Percentiles rank a stretch among this genome's conserved stretches.
Evolutionary conservation across 768 basidiomycete genomes (phyloP).

Genomic region (Hygrocybe coccinea): DNA sequence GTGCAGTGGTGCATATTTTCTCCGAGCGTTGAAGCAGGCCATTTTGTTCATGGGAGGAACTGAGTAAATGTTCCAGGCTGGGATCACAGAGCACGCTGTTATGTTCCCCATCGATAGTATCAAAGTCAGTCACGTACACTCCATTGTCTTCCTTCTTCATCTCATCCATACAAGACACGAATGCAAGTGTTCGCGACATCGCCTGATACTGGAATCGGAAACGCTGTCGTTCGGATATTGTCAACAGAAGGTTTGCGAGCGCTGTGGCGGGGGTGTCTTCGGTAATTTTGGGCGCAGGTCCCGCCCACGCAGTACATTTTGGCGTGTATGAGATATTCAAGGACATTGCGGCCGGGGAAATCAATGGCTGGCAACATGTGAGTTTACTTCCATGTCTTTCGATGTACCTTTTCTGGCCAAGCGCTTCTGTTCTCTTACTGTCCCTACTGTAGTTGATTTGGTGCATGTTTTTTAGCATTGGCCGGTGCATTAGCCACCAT

Average conservation of each 20-base stretch:
- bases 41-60: constrained; percentile 5
- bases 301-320: constrained; percentile 97
- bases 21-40: neutral
- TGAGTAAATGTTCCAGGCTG: constrained; percentile 66
- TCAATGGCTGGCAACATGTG: constrained; percentile 87
- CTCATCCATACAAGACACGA: constrained; percentile 62
- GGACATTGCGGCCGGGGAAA: constrained; percentile 80
- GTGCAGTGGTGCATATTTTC: constrained; percentile 72
- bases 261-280: constrained; percentile 93
- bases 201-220: constrained; percentile 82
- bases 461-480: constrained; percentile 49
- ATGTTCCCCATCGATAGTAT: constrained; percentile 99
- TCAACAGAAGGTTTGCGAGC: constrained; percentile 88
- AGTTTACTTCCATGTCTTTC: constrained; percentile 28
- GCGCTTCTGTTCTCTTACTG: constrained; percentile 4
- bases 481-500: constrained; percentile 95
- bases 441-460: neutral
- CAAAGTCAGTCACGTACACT: constrained; percentile 57
- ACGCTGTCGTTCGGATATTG: constrained; percentile 88
- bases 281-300: constrained; percentile 93
- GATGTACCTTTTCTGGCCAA: neutral
- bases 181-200: constrained; percentile 96
- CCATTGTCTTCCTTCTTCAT: constrained; percentile 5
- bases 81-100: constrained; percentile 97
- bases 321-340: constrained; percentile 93